A percentile compares a stretch with the other conserved stretches of the same genome.
phyloP scores from a whole-genome alignment of 78 protist genomes.

The Monocercomonoides exilis region DNA sequence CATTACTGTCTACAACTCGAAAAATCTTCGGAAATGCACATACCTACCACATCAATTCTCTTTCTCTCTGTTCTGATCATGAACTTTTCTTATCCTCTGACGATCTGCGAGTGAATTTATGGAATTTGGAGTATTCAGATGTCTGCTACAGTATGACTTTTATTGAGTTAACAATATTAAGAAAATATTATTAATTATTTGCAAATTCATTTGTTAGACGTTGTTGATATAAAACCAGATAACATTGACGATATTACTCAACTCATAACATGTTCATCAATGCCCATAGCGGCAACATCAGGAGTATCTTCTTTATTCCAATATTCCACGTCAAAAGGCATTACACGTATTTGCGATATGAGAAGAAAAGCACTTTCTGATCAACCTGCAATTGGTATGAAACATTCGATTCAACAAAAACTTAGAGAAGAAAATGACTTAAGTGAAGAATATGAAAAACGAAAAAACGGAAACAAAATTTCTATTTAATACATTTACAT shows the following conservation, averaged over 20 bases:
- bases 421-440: neutral
- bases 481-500: slow-evolving; percentile 61
- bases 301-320: no score
- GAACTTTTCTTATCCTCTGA: slow-evolving; percentile 85
- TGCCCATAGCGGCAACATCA: slow-evolving; percentile 64
- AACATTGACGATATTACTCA: slow-evolving; percentile 95
- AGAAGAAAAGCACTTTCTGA: slow-evolving; percentile 69
- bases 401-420: neutral
- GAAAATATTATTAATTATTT: neutral
- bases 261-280: slow-evolving; percentile 85
- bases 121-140: slow-evolving; percentile 66
- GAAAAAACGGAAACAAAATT: slow-evolving; percentile 50
- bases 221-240: slow-evolving; percentile 91
- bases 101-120: slow-evolving; percentile 90
- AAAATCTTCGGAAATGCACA: slow-evolving; percentile 84
- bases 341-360: slow-evolving; percentile 51
- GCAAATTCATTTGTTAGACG: slow-evolving; percentile 23
- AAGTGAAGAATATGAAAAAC: neutral
- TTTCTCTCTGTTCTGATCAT: slow-evolving; percentile 58
- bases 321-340: slow-evolving; percentile 27
- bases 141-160: slow-evolving; percentile 59
- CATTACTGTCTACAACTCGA: slow-evolving; percentile 12
- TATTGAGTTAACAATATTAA: neutral
- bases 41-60: slow-evolving; percentile 92
- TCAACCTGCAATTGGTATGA: slow-evolving; percentile 46